phyloP scores from a whole-genome alignment of 2,329 filamentous ascomycete genomes.

The Alternaria incomplexa region DNA sequence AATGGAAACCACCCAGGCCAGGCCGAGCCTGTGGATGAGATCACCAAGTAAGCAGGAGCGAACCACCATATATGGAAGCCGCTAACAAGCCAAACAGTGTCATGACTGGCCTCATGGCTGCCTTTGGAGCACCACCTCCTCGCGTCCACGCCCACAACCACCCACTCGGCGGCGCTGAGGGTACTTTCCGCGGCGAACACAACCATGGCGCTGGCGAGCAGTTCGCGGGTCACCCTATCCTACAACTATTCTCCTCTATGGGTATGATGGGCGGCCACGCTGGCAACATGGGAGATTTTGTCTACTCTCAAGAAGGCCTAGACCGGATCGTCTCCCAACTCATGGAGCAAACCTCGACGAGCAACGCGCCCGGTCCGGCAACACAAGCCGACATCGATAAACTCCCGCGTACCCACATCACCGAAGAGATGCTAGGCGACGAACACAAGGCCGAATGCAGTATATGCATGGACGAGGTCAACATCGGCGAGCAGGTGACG shows the following conservation, averaged over 20 bases:
- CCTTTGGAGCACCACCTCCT: conserved; percentile 38
- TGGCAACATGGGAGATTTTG: conserved; percentile 72
- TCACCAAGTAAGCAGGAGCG: conserved; percentile 53
- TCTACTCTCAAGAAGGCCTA: conserved; percentile 88
- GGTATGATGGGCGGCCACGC: conserved; percentile 33
- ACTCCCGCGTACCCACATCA: conserved; percentile 73
- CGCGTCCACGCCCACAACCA: conserved; percentile 17
- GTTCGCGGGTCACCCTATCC: conserved; percentile 46
- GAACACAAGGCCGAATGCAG: conserved; percentile 81
- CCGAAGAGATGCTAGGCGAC: conserved; percentile 70
- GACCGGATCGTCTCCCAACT: conserved; percentile 86
- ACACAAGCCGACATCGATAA: conserved; percentile 74
- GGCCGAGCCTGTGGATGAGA: conserved; percentile 54
- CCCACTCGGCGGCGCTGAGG: conserved; percentile 8
- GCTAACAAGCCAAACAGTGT: conserved; percentile 35
- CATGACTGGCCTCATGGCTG: conserved; percentile 41
- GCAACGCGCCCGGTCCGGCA: conserved; percentile 82
- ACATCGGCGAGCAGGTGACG: conserved; percentile 74
- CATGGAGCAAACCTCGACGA: conserved; percentile 81
- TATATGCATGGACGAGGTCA: conserved; percentile 90
- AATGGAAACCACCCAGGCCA: conserved; percentile 59
- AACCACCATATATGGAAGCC: conserved; percentile 13
- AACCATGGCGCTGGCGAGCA: conserved; percentile 9
- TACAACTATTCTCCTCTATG: conserved; percentile 51
- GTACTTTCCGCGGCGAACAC: conserved; percentile 13